Evolutionary conservation across 192 early-diverging fungal genomes (phyloP), one percentile per base, ranked within the genome.

Genomic region (Physocladia obscura): DNA sequence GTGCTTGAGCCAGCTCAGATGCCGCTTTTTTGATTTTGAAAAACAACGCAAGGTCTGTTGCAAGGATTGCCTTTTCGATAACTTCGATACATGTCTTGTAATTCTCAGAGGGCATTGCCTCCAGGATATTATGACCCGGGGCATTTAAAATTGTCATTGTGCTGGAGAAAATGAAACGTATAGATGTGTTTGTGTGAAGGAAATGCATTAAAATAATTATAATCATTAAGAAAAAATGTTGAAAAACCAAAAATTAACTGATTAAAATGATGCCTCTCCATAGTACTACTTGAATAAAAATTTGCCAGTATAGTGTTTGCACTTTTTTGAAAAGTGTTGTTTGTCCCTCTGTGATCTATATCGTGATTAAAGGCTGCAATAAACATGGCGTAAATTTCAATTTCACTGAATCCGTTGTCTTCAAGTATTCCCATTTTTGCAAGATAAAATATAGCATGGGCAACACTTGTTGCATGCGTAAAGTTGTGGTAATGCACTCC

Each of bases 271-370:
- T 82, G 81, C 11, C 76, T 52, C 49, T 82, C 81, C 76, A 82
- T 77, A 0, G 79, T 77, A 1, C 72, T 75, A 24, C 57, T 73
- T 24, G 57, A 55, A 51, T 81, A 82, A 62, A 82, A 77, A 39
- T 52, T 34, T 1, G 76, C 79, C 13, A 82, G 57, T 6, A 22
- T 76, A 11, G 81, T 76, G 17, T 80, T 49, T 21, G 81, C 80
- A 3, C 27, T 27, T 44, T 78, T 70, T 57, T 82, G 76, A 49
- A 82, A 82, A 34, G 48, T 21, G 50, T 82, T 82, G 70, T 83
- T 82, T 24, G 71, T 81, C n/a, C 81, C 81, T 49, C 81, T 58
- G 49, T 82, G 81, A 60, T 82, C 81, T 62, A 82, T 77, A 65
- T 82, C 81, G 57, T 82, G 81, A 55, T 78, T 81, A 19, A 82